Evolutionary conservation across 345 rosid species (phyloP).

Genomic region (Tarenaya hassleriana): DNA sequence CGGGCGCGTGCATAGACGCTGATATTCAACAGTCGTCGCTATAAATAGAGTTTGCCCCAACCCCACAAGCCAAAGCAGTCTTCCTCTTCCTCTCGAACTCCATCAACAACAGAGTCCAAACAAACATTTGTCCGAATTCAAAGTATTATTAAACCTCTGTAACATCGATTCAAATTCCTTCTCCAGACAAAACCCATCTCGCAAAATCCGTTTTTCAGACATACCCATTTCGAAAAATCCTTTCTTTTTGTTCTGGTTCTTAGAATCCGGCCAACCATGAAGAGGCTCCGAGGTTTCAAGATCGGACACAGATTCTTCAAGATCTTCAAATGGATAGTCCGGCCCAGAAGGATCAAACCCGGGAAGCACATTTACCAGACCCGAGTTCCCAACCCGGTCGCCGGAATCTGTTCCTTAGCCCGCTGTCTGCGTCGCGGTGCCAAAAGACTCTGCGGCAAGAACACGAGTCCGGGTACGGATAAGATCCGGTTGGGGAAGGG

Average conservation of each 20-base stretch:
- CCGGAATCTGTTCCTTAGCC: conserved; percentile 34
- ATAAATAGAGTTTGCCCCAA: conserved; percentile 24
- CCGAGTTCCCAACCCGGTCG: conserved; percentile 26
- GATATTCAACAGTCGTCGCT: conserved; percentile 28
- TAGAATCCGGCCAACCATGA: conserved; percentile 28
- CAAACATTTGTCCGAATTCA: conserved; percentile 5
- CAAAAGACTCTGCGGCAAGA: conserved; percentile 22
- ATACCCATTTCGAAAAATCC: conserved; percentile 14
- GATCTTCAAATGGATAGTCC: conserved; percentile 45
- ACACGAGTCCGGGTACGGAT: conserved; percentile 32
- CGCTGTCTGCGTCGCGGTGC: conserved; percentile 38
- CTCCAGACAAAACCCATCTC: conserved; percentile 7
- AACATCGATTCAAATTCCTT: not conserved
- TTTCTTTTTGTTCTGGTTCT: not conserved
- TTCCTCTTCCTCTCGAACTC: conserved; percentile 23
- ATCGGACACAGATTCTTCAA: conserved; percentile 43
- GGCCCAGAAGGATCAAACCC: conserved; percentile 28
- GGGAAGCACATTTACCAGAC: conserved; percentile 18
- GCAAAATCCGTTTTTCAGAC: not conserved
- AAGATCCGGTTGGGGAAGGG: conserved; percentile 38
- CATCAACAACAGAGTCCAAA: conserved; percentile 1
- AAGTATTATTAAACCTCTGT: conserved; percentile 1
- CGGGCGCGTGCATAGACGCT: conserved; percentile 20
- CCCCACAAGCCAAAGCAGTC: conserved; percentile 19
- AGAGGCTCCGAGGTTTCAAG: conserved; percentile 43